Percentiles rank a stretch among this genome's conserved stretches.
Conservation (phyloP, 768 basidiomycete species). For the Infundibulicybe gibba region DNA sequence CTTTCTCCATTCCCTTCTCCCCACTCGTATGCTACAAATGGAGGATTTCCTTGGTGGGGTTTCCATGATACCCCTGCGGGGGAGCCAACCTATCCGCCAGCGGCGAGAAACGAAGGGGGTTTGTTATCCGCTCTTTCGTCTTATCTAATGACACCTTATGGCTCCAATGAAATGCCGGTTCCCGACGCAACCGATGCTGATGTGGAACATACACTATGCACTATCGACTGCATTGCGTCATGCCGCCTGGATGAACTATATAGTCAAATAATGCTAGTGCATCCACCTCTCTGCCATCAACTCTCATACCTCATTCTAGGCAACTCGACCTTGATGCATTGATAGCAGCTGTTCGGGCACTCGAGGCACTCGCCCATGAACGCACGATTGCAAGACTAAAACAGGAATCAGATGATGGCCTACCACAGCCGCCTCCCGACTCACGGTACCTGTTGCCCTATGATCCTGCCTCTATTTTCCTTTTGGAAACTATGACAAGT, state of each 20-base stretch:
- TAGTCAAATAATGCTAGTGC: constrained; percentile 82
- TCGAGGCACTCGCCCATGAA: constrained; percentile 89
- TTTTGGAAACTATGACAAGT: constrained; percentile 93
- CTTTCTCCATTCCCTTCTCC: constrained; percentile 90
- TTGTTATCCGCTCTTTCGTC: constrained; percentile 91
- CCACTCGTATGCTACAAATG: constrained; percentile 90
- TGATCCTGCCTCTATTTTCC: constrained; percentile 92
- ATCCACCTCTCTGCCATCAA: not conserved
- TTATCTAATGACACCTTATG: constrained; percentile 95
- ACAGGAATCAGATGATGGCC: constrained; percentile 61
- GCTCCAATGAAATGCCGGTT: constrained; percentile 70
- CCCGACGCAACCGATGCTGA: constrained; percentile 89
- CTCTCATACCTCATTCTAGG: constrained; percentile 33
- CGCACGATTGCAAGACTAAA: constrained; percentile 78
- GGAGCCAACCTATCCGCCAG: constrained; percentile 62
- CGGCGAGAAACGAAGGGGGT: constrained; percentile 79
- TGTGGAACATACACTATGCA: constrained; percentile 90
- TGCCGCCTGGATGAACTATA: constrained; percentile 95
- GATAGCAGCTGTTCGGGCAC: constrained; percentile 77
- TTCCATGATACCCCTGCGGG: constrained; percentile 86
- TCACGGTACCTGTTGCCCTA: constrained; percentile 68
- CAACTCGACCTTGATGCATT: constrained; percentile 77
- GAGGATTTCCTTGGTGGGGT: constrained; percentile 97
- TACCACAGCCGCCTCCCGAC: constrained; percentile 35
- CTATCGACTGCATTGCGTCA: constrained; percentile 92